Evolutionary conservation across 371 early-diverging fungal species (phyloP).

Genomic region (Zopfochytrium polystomum): DNA sequence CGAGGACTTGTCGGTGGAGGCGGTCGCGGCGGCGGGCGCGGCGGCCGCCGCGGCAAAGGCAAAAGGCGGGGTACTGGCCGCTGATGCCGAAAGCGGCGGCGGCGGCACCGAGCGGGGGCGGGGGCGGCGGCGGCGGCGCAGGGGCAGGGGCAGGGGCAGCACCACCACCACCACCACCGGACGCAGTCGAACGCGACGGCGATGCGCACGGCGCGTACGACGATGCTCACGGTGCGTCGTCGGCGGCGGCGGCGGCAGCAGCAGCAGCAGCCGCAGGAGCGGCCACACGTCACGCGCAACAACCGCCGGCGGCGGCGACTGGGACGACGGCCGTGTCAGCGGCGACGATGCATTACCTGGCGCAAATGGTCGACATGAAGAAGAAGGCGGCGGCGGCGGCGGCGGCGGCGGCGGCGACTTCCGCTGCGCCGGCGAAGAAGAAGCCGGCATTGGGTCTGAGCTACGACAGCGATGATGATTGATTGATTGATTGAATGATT

Average conservation of each 20-base stretch:
- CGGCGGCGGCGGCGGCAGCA: constrained; percentile 3
- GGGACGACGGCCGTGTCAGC: constrained; percentile 9
- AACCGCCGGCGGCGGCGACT: constrained; percentile 3
- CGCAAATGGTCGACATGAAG: constrained; percentile 29
- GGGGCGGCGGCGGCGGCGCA: not conserved
- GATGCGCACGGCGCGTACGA: not conserved
- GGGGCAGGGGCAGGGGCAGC: not conserved
- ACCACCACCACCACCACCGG: constrained; percentile 5
- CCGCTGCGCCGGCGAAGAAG: constrained; percentile 18
- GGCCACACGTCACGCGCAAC: not conserved
- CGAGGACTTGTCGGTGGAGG: not conserved
- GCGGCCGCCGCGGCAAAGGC: not conserved
- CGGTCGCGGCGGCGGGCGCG: not conserved
- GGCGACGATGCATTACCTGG: constrained; percentile 40
- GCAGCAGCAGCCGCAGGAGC: not conserved
- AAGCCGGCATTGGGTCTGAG: constrained; percentile 45
- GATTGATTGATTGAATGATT: too few species aligned
- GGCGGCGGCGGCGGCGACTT: not conserved
- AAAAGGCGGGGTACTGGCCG: constrained; percentile 3
- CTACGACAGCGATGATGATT: constrained; percentile 51
- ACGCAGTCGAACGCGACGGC: constrained; percentile 6
- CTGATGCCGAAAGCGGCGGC: not conserved
- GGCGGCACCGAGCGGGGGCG: too few species aligned
- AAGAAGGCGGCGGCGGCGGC: constrained; percentile 15
- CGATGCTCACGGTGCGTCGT: not conserved